phyloP scores from a whole-genome alignment of 495 filamentous ascomycete genomes.

The Aspergillus indologenus region DNA sequence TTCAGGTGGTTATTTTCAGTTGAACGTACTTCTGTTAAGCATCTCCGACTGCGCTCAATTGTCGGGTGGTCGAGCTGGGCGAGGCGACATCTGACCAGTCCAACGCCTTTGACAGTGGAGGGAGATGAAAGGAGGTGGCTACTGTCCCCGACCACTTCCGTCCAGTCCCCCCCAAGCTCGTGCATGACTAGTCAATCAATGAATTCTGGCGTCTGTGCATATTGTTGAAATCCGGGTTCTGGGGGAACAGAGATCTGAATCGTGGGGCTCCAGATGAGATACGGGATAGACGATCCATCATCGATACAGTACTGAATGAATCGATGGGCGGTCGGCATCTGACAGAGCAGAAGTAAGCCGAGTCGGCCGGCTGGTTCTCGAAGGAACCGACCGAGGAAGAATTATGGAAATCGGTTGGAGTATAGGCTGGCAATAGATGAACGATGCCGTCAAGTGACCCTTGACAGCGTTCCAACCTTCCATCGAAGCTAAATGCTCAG shows the following conservation, averaged over 20 bases:
- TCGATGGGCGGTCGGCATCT: neutral
- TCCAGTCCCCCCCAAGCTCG: neutral
- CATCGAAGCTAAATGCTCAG: neutral
- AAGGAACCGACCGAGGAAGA: neutral
- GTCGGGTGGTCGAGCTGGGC: neutral
- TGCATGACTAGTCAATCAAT: neutral
- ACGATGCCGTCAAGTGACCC: neutral
- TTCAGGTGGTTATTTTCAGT: neutral
- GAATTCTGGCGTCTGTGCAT: neutral
- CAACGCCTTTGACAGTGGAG: neutral
- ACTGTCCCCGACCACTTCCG: neutral
- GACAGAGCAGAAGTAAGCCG: too few relatives aligned
- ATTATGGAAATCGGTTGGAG: neutral
- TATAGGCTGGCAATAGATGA: too few relatives aligned
- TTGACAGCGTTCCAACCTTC: neutral
- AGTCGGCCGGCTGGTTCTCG: neutral
- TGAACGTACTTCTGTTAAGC: neutral
- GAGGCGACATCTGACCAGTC: conserved; percentile 3
- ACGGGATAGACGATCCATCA: neutral
- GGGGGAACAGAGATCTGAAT: neutral
- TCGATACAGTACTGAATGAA: neutral
- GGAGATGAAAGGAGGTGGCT: neutral
- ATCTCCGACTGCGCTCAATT: neutral
- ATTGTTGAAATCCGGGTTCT: neutral
- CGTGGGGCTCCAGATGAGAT: conserved; percentile 1